Conservation (phyloP, 768 basidiomycete genomes). For the Sistotremastrum niveocremeum region DNA sequence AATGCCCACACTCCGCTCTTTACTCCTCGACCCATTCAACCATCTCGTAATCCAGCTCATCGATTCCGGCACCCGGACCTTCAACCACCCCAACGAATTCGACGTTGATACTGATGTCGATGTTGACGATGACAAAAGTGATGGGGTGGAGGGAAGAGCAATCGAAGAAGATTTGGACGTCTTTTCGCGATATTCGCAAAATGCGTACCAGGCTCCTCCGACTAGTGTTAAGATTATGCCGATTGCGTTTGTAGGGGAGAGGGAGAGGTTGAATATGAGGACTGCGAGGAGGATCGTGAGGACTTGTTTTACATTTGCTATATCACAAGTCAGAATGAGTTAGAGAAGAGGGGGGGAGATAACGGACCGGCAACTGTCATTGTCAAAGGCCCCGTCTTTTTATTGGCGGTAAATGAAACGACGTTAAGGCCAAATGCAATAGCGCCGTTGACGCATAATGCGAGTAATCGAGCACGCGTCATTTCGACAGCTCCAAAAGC, state of each 20-base stretch:
- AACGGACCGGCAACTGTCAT: constrained; percentile 81
- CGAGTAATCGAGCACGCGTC: constrained; percentile 27
- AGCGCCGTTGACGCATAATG: constrained; percentile 62
- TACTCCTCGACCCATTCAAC: too few species aligned
- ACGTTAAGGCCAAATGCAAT: constrained; percentile 91
- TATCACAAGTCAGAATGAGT: constrained; percentile 1
- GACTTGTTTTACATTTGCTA: constrained; percentile 89
- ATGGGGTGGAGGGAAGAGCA: background rate
- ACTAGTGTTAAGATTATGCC: constrained; percentile 76
- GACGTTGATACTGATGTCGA: too few species aligned
- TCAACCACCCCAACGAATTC: too few species aligned
- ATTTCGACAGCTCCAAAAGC: constrained; percentile 30
- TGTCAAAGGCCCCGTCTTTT: constrained; percentile 73
- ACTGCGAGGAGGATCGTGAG: constrained; percentile 80
- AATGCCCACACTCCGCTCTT: too few species aligned
- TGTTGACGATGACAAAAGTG: too few species aligned
- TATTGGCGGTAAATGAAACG: constrained; percentile 93
- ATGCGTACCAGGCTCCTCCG: constrained; percentile 76
- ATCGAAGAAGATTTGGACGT: constrained; percentile 1
- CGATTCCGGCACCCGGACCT: too few species aligned
- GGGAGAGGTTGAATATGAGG: constrained; percentile 65
- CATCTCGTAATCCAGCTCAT: too few species aligned
- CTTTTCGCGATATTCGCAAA: constrained; percentile 38
- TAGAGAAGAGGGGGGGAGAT: background rate
- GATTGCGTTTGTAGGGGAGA: constrained; percentile 64